A percentile compares a stretch with the other conserved stretches of the same genome.
phyloP scores from a whole-genome alignment of 1,284 basidiomycete species.

The Pulchroboletus neoregius region DNA sequence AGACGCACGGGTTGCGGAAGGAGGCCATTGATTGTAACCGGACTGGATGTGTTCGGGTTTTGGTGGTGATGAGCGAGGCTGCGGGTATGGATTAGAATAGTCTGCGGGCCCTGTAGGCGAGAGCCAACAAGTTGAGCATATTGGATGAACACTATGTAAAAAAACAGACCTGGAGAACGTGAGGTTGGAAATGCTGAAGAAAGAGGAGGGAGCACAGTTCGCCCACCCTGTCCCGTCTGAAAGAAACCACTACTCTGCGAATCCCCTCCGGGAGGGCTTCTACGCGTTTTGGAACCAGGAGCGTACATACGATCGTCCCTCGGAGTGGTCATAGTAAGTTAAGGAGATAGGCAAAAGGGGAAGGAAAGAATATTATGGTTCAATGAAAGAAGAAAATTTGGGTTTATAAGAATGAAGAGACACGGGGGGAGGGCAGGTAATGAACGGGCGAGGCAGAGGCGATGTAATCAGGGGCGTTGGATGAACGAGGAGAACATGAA shows the following conservation, averaged over 20 bases:
- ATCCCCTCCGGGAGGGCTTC: conserved; percentile 55
- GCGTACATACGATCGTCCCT: conserved; percentile 58
- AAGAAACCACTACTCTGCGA: conserved; percentile 60
- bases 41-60: conserved; percentile 52
- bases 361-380: conserved; percentile 52
- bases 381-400: conserved; percentile 41
- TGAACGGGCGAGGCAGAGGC: conserved; percentile 36
- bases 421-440: conserved; percentile 37
- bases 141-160: conserved; percentile 48
- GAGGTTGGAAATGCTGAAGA: conserved; percentile 77
- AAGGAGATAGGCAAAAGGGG: conserved; percentile 42
- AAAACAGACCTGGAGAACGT: conserved; percentile 81
- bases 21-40: conserved; percentile 50
- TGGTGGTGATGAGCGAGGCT: conserved; percentile 57
- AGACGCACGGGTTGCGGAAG: conserved; percentile 41
- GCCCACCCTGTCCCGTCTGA: conserved; percentile 77
- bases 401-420: conserved; percentile 47
- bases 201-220: conserved; percentile 80
- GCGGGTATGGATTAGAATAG: conserved; percentile 56
- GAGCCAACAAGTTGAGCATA: conserved; percentile 51
- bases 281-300: conserved; percentile 53
- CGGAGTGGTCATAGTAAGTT: conserved; percentile 60
- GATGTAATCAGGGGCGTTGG: conserved; percentile 41
- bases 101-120: conserved; percentile 47
- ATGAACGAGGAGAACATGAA: conserved; percentile 47